Conservation (phyloP, 2,329 filamentous ascomycete genomes). For the Exophiala calicioides region DNA sequence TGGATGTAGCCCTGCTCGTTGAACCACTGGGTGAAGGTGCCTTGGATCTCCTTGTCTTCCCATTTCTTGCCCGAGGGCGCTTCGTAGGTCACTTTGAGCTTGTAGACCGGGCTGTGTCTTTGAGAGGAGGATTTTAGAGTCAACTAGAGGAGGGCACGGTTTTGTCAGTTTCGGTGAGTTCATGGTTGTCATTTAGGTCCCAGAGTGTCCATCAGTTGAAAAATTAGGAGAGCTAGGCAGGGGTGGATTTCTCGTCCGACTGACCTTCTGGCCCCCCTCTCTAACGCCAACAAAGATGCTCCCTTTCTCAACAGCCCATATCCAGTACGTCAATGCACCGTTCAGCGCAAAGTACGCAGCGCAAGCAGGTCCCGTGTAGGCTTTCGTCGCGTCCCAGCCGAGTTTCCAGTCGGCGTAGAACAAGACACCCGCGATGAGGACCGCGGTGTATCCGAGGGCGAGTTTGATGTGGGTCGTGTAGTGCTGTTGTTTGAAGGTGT, state of each 20-base stretch:
- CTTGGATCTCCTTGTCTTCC: conserved; percentile 52
- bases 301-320: conserved; percentile 78
- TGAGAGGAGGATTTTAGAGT: conserved; percentile 70
- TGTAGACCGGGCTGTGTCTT: conserved; percentile 81
- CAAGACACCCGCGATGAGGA: conserved; percentile 75
- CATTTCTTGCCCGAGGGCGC: conserved; percentile 42
- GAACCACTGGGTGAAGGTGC: conserved; percentile 64
- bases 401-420: conserved; percentile 91
- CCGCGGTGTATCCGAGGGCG: conserved; percentile 77
- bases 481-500: conserved; percentile 75
- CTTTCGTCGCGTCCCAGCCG: conserved; percentile 83
- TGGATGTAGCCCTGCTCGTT: conserved; percentile 59
- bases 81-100: conserved; percentile 62
- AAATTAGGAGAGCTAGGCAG: background rate
- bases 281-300: conserved; percentile 76
- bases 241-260: conserved; percentile 18
- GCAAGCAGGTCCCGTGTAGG: conserved; percentile 78
- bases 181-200: no score
- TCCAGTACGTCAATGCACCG: conserved; percentile 76
- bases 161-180: background rate
- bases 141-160: conserved; percentile 59
- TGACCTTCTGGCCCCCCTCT: conserved; percentile 65
- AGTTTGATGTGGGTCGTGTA: conserved; percentile 79
- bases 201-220: background rate
- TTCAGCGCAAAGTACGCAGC: conserved; percentile 78